Conservation (phyloP, 305 asterid genomes). For the Plantago coronopus region DNA sequence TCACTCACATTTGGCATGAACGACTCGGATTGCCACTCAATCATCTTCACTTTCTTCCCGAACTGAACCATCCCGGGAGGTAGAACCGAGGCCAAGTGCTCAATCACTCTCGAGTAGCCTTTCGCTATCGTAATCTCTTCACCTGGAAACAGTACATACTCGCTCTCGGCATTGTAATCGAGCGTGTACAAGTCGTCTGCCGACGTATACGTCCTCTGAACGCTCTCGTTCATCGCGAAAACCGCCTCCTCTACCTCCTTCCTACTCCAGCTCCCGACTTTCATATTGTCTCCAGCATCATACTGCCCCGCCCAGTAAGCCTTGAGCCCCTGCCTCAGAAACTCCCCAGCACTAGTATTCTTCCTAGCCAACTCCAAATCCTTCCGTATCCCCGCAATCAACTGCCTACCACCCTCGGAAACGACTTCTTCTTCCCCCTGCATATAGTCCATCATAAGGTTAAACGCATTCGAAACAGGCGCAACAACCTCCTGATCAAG, state of each 20-base stretch:
- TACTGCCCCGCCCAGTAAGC: conserved; percentile 36
- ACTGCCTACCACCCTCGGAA: conserved; percentile 8
- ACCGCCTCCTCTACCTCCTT: conserved; percentile 45
- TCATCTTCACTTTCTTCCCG: conserved; percentile 48
- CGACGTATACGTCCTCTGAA: conserved; percentile 69
- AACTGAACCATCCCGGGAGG: conserved; percentile 59
- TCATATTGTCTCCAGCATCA: conserved; percentile 11
- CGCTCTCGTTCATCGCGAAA: conserved; percentile 71
- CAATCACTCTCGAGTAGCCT: conserved; percentile 61
- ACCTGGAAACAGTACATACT: conserved; percentile 66
- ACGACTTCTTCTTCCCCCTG: conserved; percentile 37
- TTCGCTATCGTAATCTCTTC: conserved; percentile 71
- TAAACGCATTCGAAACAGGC: conserved; percentile 54
- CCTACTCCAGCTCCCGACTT: conserved; percentile 41
- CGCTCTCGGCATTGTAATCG: conserved; percentile 70
- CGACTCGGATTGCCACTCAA: conserved; percentile 53
- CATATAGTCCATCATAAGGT: conserved; percentile 59
- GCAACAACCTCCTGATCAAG: conserved; percentile 45
- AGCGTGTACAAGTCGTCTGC: conserved; percentile 53
- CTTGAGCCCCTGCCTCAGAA: conserved; percentile 58
- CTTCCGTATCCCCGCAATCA: conserved; percentile 7
- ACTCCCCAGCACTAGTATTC: conserved; percentile 43
- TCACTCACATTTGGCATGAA: conserved; percentile 21
- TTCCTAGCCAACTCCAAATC: conserved; percentile 4
- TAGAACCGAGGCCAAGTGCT: conserved; percentile 52